Base-by-base conservation (phyloP, 1,284 basidiomycete species). In the Testicularia cyperi region DNA sequence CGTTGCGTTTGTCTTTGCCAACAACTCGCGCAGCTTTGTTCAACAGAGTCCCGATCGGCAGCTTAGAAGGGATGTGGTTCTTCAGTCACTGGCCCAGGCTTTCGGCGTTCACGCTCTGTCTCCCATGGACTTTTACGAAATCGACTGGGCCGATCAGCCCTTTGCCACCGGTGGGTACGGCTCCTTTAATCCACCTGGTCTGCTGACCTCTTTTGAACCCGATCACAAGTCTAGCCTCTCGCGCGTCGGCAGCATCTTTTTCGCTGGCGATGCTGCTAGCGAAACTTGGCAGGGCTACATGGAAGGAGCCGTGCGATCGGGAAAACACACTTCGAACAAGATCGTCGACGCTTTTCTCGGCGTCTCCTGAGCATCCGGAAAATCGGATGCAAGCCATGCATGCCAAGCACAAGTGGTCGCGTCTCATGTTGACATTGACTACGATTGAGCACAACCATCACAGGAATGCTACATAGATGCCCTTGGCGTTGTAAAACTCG, bases 231-330 rank as follows among this genome's bases (percentile, higher is more conserved):
- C 46, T 13, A 47, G 52, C 21, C 48, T 54, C 49, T 47, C 41
- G 25, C 39, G 42, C 26, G 39, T 60, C 14, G 49, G 45, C 24
- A 53, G 48, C 15, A 40, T 60, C 6, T 45, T 44, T 38, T 60
- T 60, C 44, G 56, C 49, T 1, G 56, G 56, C 20, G 56, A 60
- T 24, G 56, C 56, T 6, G 53, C 49, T 3, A 48, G 49, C n/a
- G 41, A 60, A 41, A 49, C 53, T 21, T 60, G 56, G 56, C 48
- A 52, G 22, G 56, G 56, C 9, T 60, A 60, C 40, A 60, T 60
- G 56, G 56, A 60, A 26, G 56, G 56, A 13, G 56, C 56, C 28
- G 9, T 60, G 38, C 49, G 47, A 22, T 60, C 56, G 4, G 49
- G 49, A 21, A 48, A 27, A n/a, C n/a, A n/a, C n/a, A n/a, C n/a